phyloP scores from a whole-genome alignment of 805 yeast species.

The Diddensiella caesifluorescens region DNA sequence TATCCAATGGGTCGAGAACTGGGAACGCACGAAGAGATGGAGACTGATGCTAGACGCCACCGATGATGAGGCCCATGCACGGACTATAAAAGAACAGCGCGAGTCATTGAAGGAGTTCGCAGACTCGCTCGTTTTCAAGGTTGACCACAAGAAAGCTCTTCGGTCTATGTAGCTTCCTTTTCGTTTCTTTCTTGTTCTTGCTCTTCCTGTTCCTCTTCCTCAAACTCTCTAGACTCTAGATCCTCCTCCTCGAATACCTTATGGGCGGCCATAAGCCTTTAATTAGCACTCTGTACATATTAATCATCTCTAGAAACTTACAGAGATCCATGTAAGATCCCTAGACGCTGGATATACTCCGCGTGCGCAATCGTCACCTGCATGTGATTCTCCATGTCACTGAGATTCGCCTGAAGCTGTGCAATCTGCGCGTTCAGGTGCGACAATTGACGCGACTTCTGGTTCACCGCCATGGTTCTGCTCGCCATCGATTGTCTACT shows the following conservation, averaged over 20 bases:
- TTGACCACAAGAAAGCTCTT: neutral
- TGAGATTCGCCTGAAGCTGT: constrained; percentile 50
- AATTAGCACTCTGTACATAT: neutral
- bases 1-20: constrained; percentile 52
- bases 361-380: constrained; percentile 49
- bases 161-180: neutral
- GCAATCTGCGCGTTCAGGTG: constrained; percentile 50
- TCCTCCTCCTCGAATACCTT: constrained; percentile 32
- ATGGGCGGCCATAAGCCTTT: constrained; percentile 32
- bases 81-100: constrained; percentile 13
- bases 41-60: constrained; percentile 13
- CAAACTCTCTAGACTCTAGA: constrained; percentile 12
- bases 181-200: neutral
- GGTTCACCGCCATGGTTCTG: no score
- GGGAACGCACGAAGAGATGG: constrained; percentile 50
- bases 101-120: constrained; percentile 13
- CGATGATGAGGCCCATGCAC: constrained; percentile 17
- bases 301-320: constrained; percentile 22
- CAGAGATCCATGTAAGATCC: constrained; percentile 53
- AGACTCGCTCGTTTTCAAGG: neutral
- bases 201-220: constrained; percentile 10
- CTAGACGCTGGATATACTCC: constrained; percentile 46
- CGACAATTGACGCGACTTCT: constrained; percentile 40
- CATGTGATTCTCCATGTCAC: constrained; percentile 48
- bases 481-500: constrained; percentile 5